phyloP scores from a whole-genome alignment of 306 rosid genomes.

The Vigna trinervia region DNA sequence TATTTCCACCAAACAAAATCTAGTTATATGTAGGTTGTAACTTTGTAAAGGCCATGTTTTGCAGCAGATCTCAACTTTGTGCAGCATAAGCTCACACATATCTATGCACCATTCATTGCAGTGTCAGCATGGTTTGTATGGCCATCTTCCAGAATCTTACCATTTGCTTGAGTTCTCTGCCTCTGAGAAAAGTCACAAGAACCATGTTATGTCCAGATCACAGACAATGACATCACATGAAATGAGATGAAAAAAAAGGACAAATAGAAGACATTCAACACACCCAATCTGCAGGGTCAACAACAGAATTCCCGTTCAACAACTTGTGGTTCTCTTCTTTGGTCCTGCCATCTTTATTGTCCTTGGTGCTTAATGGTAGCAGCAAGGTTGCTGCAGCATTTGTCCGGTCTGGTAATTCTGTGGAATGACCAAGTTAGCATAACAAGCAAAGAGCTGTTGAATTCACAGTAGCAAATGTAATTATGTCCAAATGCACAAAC shows the following conservation, averaged over 20 bases:
- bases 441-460: constrained; percentile 19
- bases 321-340: constrained; percentile 93
- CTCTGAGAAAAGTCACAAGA: constrained; percentile 64
- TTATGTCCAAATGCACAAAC: constrained; percentile 52
- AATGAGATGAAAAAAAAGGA: background rate
- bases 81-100: constrained; percentile 31
- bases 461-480: constrained; percentile 30
- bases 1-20: constrained; percentile 40
- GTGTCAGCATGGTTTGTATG: constrained; percentile 66
- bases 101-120: constrained; percentile 77
- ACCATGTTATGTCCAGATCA: constrained; percentile 45
- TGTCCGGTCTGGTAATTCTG: constrained; percentile 91
- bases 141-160: constrained; percentile 84
- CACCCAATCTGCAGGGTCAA: constrained; percentile 92
- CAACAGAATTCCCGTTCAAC: constrained; percentile 72
- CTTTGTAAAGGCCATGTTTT: constrained; percentile 41
- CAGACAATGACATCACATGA: constrained; percentile 43
- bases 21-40: constrained; percentile 37
- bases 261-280: constrained; percentile 25
- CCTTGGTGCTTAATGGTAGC: constrained; percentile 82
- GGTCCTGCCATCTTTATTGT: constrained; percentile 72
- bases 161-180: constrained; percentile 88
- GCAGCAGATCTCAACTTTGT: constrained; percentile 46
- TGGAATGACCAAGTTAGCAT: constrained; percentile 47
- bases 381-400: constrained; percentile 54